phyloP scores from a whole-genome alignment of 1,139 yeast species.

The Candida tetrigidarum region DNA sequence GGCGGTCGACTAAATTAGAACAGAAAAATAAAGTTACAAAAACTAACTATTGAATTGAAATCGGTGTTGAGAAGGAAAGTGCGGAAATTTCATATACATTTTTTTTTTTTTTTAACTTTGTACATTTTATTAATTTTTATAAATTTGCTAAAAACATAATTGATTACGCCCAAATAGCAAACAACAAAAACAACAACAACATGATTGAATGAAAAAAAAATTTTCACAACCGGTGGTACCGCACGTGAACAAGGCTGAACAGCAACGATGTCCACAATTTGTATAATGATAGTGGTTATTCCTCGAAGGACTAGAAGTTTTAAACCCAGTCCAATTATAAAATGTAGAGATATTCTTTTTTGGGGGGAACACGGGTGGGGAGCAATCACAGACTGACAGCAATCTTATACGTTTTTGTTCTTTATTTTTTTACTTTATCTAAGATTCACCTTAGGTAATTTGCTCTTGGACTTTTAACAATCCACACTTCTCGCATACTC shows the following conservation, averaged over 20 bases:
- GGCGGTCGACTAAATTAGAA: background rate
- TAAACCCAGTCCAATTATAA: too few species aligned
- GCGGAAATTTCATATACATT: background rate
- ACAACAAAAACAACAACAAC: background rate
- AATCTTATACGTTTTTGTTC: too few species aligned
- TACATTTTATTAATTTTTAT: background rate
- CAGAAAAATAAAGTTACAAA: background rate
- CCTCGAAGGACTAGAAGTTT: too few species aligned
- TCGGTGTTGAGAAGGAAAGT: background rate
- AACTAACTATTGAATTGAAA: background rate
- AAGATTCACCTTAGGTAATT: too few species aligned
- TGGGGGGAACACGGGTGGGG: too few species aligned
- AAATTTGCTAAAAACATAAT: background rate
- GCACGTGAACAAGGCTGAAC: constrained; percentile 1
- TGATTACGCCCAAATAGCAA: background rate
- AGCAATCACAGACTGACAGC: background rate
- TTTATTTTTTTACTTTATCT: background rate
- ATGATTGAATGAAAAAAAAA: too few species aligned
- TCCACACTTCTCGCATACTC: background rate
- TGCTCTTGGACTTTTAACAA: too few species aligned
- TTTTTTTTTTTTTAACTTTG: too few species aligned
- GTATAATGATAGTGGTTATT: too few species aligned
- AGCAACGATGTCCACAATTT: too few species aligned
- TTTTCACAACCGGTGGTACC: background rate
- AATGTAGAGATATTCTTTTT: too few species aligned